Evolutionary conservation across 495 filamentous ascomycete species (phyloP), one percentile per base, ranked within the genome.

Genomic region (Neurospora sp.): DNA sequence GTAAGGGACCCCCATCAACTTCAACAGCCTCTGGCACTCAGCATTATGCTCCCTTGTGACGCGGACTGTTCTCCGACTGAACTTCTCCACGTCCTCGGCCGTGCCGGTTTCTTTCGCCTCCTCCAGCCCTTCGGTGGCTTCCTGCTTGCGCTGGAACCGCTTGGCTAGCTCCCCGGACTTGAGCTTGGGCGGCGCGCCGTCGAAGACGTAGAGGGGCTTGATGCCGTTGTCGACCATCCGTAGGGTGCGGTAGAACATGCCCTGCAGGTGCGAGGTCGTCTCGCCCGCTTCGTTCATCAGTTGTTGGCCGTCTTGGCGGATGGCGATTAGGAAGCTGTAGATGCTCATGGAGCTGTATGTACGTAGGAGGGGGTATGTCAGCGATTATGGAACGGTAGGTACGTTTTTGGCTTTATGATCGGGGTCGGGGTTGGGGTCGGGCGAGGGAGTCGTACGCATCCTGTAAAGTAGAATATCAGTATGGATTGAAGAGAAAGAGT

Each of bases 201-300:
- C 96, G 81, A 99, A 99, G 66, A 99, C 96, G 83, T 96, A 99
- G 77, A 99, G 88, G 0, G 96, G 96, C 79, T 98, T 99, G 83
- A 99, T 98, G 71, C 96, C 96, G 77, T 98, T 98, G 83, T 99
- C 96, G 80, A 98, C 92, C 81, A 99, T 98, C 77, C 96, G 93
- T 2, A 99, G 88, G 1, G 96, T 99, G 75, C 96, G 96, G 86
- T 99, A 99, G 84, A 99, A 99, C 91, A 99, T 94, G 76, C 96
- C 96, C 95, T 98, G 97, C 23, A 99, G 84, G 81, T 99, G 96
- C 9, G 96, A 98, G 0, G 96, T 99, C 1, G 96, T 99, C 76
- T 98, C 94, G 76, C 96, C 96, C 48, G 88, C 90, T 75, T 99
- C 96, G 78, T 89, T 94, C 88, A 90, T 98, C 73, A 99, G 89